Percentiles rank a stretch among this genome's conserved stretches.
Evolutionary conservation across 176 grass and related monocot species (phyloP).

Genomic region (Melocanna baccifera): DNA sequence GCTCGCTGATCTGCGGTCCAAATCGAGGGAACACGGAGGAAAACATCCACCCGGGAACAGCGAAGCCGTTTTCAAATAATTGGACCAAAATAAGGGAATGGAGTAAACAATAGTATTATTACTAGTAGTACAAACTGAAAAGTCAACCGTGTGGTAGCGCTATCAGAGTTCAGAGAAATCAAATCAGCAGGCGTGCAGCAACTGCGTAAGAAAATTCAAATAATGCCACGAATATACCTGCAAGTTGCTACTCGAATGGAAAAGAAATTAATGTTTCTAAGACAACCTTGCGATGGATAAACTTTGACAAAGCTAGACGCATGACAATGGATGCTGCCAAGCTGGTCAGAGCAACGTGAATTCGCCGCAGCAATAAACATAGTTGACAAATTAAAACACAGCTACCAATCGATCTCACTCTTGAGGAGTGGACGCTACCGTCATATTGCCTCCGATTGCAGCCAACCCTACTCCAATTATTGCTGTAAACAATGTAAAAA

Average conservation of each 20-base stretch:
- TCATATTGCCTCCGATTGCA: background rate
- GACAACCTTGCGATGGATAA: background rate
- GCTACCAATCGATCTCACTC: background rate
- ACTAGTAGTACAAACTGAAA: background rate
- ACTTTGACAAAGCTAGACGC: background rate
- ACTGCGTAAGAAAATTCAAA: background rate
- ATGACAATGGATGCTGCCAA: background rate
- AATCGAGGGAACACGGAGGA: too few species aligned
- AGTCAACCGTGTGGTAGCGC: background rate
- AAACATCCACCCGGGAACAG: too few species aligned
- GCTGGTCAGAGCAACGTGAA: background rate
- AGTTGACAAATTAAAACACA: background rate
- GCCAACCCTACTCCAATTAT: conserved; percentile 7
- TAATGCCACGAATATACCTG: background rate
- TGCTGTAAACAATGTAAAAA: background rate
- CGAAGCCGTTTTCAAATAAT: too few species aligned
- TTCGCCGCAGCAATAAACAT: background rate
- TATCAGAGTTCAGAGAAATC: too few species aligned
- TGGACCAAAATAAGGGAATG: background rate
- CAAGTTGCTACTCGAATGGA: background rate
- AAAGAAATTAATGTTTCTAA: background rate
- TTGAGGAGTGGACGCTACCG: background rate
- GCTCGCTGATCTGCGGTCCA: too few species aligned
- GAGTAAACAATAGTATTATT: background rate
- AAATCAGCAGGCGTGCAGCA: too few species aligned